Evolutionary conservation across 2,329 filamentous ascomycete genomes (phyloP), one percentile per base, ranked within the genome.

Genomic region (Colletotrichum chlorophyti): DNA sequence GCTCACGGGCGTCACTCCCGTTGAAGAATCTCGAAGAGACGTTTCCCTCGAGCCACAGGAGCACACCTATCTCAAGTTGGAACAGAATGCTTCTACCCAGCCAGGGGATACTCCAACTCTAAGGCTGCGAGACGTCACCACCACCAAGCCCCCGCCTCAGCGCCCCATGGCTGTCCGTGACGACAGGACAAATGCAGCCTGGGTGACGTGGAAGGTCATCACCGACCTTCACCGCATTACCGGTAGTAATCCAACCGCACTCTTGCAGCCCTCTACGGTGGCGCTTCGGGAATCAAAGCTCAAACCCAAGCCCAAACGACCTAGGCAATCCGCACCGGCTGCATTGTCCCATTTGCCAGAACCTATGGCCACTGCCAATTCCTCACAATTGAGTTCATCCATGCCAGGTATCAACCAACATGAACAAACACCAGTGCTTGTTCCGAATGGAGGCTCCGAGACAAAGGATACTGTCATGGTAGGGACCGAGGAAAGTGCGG

Each of bases 161-260:
- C 73, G 78, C 14, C 78, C 79, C 1, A 72, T 74, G 5, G 75
- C 78, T 3, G 62, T 77, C 26, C 77, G 78, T 6, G 79, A 82
- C 48, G 76, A 80, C 54, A 79, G 75, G 59, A 69, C 67, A 11
- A 79, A 77, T 21, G 79, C 72, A 0, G 80, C 78, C 0, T 79
- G 78, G 59, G 73, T 78, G 58, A 72, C 73, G 2, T 66, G 70
- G 54, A 81, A 77, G 62, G 78, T 82, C 32, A 57, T 76, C 38
- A 61, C 69, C 8, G 70, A 75, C 49, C 72, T 79, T 41, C 74
- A 69, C 31, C 70, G 68, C 10, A 73, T 78, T 46, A 71, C 72
- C 12, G 69, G 70, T 4, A 60, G 49, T 19, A 34, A 11, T 4
- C 17, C 29, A 5, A 8, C 15, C 17, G 19, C 23, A 9, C 10